Evolutionary conservation across 2,329 filamentous ascomycete genomes (phyloP), one percentile per base, ranked within the genome.

Genomic region (Aspergillus ruber): DNA sequence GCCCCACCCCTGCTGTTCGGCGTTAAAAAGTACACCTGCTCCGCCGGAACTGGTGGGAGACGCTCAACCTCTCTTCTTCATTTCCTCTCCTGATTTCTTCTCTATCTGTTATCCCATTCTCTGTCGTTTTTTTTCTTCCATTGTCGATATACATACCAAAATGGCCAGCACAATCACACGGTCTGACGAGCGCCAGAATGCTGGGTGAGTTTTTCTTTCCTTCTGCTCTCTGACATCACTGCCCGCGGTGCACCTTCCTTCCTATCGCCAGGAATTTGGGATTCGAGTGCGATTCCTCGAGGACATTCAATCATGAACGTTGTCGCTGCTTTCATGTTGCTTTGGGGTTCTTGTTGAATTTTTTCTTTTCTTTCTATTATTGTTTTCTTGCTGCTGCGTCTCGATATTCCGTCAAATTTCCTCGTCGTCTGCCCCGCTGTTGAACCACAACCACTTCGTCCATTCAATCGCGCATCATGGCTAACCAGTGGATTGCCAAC

Each of bases 91-190:
- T 55, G 52, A 50, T 56, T 54, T 48, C 52, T 56, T 44, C 44
- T 50, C 32, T 49, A 50, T 47, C 45, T 43, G 41, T 49, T 33
- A 44, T 23, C n/a, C 53, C 52, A 55, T 56, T 49, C 50, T 54
- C 45, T 47, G 49, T 52, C 48, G 44, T 47, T 45, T 44, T 45
- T 42, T 51, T 47, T 48, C 45, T 44, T 41, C 48, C 43, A 47
- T 44, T 44, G 42, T 44, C 50, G n/a, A 43, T 42, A 48, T 33
- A 50, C 50, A 50, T 45, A 46, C 45, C 50, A 64, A 56, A 20
- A 79, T 80, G 77, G 63, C 76, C 47, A 73, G 74, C 66, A 75
- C 74, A 39, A 66, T 78, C 59, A 70, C 76, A 56, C 72, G 74
- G 53, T 62, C 68, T 50, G 74, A 77, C 50, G 74, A 77, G 55